Evolutionary conservation across 305 asterid genomes (phyloP).

Genomic region (Andrographis paniculata): DNA sequence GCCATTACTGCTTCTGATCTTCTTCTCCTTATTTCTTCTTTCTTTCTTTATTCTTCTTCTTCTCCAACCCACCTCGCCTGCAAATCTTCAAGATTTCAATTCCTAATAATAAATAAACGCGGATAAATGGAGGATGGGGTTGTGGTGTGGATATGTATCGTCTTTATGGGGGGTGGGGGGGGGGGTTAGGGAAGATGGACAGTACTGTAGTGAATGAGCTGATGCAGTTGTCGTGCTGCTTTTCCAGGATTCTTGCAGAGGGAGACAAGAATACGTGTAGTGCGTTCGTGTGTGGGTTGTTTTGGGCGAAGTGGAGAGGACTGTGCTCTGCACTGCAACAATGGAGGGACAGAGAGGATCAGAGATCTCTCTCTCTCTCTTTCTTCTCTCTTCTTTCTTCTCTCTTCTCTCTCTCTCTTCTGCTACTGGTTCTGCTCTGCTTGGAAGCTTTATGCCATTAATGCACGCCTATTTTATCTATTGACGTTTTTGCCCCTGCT

Average conservation of each 20-base stretch:
- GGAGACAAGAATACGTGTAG: constrained; percentile 24
- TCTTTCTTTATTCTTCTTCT: too few relatives aligned
- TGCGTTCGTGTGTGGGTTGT: constrained; percentile 23
- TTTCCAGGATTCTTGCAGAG: constrained; percentile 36
- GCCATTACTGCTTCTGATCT: constrained; percentile 42
- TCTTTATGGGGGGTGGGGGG: constrained; percentile 20
- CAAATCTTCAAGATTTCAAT: too few relatives aligned
- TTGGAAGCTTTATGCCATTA: too few relatives aligned
- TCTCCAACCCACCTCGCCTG: too few relatives aligned
- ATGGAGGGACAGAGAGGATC: constrained; percentile 34
- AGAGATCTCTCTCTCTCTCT: constrained; percentile 23
- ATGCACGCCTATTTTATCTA: too few relatives aligned
- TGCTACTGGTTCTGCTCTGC: too few relatives aligned
- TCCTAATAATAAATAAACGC: too few relatives aligned
- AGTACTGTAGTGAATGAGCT: constrained; percentile 30
- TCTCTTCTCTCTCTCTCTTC: too few relatives aligned
- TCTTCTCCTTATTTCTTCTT: too few relatives aligned
- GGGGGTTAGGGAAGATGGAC: constrained; percentile 1
- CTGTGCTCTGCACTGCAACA: constrained; percentile 22
- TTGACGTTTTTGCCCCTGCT: too few relatives aligned
- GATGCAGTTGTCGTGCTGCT: constrained; percentile 45
- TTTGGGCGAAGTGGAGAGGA: constrained; percentile 5
- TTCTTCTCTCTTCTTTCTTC: too few relatives aligned
- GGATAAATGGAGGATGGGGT: constrained; percentile 16
- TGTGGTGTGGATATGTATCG: not conserved